phyloP scores from a whole-genome alignment of 768 basidiomycete genomes.

The Chiua virens region DNA sequence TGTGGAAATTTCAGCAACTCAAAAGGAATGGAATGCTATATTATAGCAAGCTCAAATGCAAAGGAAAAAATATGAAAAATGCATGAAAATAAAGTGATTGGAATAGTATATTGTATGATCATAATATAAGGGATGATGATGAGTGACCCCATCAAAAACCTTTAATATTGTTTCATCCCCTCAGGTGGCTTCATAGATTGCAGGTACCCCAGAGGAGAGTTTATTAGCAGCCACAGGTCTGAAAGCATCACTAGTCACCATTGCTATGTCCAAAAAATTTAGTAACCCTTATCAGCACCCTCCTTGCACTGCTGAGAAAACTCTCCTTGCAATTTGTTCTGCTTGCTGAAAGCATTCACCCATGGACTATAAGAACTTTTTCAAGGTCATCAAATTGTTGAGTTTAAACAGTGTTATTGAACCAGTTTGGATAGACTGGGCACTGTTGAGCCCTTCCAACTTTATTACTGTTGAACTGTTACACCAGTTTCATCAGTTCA shows the following conservation, averaged over 20 bases:
- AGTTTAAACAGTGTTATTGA: neutral
- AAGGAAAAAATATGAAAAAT: too few relatives aligned
- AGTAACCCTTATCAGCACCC: constrained; percentile 30
- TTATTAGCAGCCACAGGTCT: constrained; percentile 1
- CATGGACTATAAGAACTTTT: neutral
- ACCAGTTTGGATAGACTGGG: neutral
- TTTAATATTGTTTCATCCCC: neutral
- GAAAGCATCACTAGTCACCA: constrained; percentile 32
- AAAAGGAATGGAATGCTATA: too few relatives aligned
- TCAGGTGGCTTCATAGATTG: neutral
- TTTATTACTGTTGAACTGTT: neutral
- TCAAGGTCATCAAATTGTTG: neutral
- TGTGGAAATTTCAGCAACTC: too few relatives aligned
- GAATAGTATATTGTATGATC: too few relatives aligned
- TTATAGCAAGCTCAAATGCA: too few relatives aligned
- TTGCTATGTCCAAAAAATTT: constrained; percentile 30
- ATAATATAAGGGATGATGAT: too few relatives aligned
- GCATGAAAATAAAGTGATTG: too few relatives aligned
- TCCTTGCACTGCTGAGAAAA: constrained; percentile 13
- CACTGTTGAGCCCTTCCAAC: neutral
- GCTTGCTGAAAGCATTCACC: neutral
- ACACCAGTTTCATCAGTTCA: neutral
- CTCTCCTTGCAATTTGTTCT: neutral
- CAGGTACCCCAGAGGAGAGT: neutral
- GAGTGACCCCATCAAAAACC: neutral